A percentile compares a stretch with the other conserved stretches of the same genome.
phyloP scores from a whole-genome alignment of 2,329 filamentous ascomycete genomes.

The Paecilomyces sp. region DNA sequence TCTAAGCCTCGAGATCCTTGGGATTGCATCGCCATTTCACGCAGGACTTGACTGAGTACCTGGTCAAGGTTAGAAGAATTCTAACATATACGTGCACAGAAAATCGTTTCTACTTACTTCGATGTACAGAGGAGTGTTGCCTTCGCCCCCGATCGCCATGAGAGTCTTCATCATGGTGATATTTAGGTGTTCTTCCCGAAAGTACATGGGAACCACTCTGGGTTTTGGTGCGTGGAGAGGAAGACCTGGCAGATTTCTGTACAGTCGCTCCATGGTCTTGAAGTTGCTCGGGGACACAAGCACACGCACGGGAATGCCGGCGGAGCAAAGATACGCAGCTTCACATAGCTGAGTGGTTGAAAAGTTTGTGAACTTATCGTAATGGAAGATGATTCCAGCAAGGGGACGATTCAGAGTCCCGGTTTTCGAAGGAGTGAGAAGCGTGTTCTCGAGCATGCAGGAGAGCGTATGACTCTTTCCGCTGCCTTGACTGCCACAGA shows the following conservation, averaged over 20 bases:
- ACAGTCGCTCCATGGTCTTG: conserved; percentile 33
- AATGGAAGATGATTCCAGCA: conserved; percentile 51
- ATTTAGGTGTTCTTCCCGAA: conserved; percentile 44
- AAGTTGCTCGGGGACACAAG: conserved; percentile 47
- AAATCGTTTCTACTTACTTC: conserved; percentile 19
- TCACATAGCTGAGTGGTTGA: conserved; percentile 42
- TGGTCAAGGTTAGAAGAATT: conserved; percentile 14
- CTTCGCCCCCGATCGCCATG: conserved; percentile 45
- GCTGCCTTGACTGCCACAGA: conserved; percentile 57
- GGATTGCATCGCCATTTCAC: conserved; percentile 41
- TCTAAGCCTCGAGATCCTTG: conserved; percentile 32
- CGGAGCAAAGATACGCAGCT: conserved; percentile 47
- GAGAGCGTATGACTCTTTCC: conserved; percentile 57
- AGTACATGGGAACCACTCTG: conserved; percentile 37
- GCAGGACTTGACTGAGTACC: conserved; percentile 42
- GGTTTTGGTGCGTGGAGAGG: conserved; percentile 26
- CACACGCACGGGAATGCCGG: conserved; percentile 42
- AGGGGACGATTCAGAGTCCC: conserved; percentile 43
- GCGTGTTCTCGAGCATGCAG: conserved; percentile 45
- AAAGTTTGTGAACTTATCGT: conserved; percentile 39
- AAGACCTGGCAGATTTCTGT: conserved; percentile 30
- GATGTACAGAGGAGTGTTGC: conserved; percentile 45
- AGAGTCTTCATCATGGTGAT: conserved; percentile 48
- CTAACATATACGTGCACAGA: not conserved
- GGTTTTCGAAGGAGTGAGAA: conserved; percentile 24